phyloP scores from a whole-genome alignment of 495 filamentous ascomycete species.

The Daldinia vernicosa region DNA sequence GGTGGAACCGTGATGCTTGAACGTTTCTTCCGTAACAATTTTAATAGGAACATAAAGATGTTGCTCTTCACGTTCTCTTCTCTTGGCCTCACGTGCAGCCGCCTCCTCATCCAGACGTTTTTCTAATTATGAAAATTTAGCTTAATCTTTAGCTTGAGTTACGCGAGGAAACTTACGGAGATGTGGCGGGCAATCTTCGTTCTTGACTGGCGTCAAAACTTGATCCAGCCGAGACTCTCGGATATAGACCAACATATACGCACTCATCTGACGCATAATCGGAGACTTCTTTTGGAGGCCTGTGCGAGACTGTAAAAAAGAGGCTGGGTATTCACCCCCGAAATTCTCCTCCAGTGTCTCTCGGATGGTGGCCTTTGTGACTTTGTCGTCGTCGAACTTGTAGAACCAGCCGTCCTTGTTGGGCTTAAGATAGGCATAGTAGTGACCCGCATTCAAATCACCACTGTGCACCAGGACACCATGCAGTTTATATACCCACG shows the following conservation, averaged over 20 bases:
- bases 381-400: slow-evolving; percentile 96
- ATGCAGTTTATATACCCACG: slow-evolving; percentile 91
- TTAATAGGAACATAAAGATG: slow-evolving; percentile 88
- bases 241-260: slow-evolving; percentile 99
- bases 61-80: slow-evolving; percentile 90
- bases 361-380: slow-evolving; percentile 88
- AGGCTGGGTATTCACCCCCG: slow-evolving; percentile 82
- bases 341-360: slow-evolving; percentile 97
- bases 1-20: slow-evolving; percentile 81
- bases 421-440: slow-evolving; percentile 97
- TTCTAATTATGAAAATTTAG: slow-evolving; percentile 59
- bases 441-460: slow-evolving; percentile 97
- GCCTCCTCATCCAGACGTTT: slow-evolving; percentile 80
- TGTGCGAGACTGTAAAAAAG: slow-evolving; percentile 51
- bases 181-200: slow-evolving; percentile 82
- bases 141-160: neutral
- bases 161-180: slow-evolving; percentile 65
- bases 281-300: slow-evolving; percentile 56
- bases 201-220: slow-evolving; percentile 76
- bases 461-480: slow-evolving; percentile 97
- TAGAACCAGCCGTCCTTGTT: slow-evolving; percentile 92
- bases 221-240: slow-evolving; percentile 83
- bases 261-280: slow-evolving; percentile 68
- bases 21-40: slow-evolving; percentile 80
- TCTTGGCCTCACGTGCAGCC: slow-evolving; percentile 72